Percentiles rank a stretch among this genome's conserved stretches.
phyloP scores from a whole-genome alignment of 805 yeast genomes.

The Millerozyma miso region DNA sequence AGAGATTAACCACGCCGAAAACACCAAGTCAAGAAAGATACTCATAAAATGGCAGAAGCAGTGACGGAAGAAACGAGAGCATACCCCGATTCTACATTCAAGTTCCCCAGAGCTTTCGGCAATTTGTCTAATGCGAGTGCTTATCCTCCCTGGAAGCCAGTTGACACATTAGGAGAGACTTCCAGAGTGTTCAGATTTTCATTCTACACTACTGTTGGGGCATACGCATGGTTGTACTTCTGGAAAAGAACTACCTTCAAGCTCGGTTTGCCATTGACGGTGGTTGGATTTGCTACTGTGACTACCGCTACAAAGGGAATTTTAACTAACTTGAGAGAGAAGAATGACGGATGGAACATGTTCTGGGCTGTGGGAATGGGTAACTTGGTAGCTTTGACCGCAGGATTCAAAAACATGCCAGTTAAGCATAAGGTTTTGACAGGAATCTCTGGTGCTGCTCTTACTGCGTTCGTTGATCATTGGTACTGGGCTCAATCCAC shows the following conservation, averaged over 20 bases:
- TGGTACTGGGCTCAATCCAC: slow-evolving; percentile 39
- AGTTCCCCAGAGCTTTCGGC: slow-evolving; percentile 40
- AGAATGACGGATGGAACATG: slow-evolving; percentile 59
- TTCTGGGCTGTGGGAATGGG: slow-evolving; percentile 59
- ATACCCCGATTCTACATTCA: slow-evolving; percentile 36
- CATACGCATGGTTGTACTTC: slow-evolving; percentile 44
- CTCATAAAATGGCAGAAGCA: slow-evolving; percentile 9
- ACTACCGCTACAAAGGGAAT: slow-evolving; percentile 48
- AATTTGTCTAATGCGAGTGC: slow-evolving; percentile 35
- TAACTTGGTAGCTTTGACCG: slow-evolving; percentile 44
- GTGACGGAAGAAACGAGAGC: slow-evolving; percentile 3
- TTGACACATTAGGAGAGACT: slow-evolving; percentile 51
- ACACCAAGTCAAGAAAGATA: background rate
- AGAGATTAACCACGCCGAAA: background rate
- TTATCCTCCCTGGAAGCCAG: slow-evolving; percentile 48
- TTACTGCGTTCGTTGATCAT: slow-evolving; percentile 35
- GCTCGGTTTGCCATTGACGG: slow-evolving; percentile 35
- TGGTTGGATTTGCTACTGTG: slow-evolving; percentile 43
- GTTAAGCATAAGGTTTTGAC: slow-evolving; percentile 37
- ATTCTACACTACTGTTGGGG: slow-evolving; percentile 45
- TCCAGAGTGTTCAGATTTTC: slow-evolving; percentile 43
- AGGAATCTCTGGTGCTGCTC: slow-evolving; percentile 36
- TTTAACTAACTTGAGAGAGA: slow-evolving; percentile 56
- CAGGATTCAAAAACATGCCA: slow-evolving; percentile 40
- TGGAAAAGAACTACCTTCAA: slow-evolving; percentile 42